phyloP scores from a whole-genome alignment of 1,139 yeast genomes.

The Debaryomyces subglobosus region DNA sequence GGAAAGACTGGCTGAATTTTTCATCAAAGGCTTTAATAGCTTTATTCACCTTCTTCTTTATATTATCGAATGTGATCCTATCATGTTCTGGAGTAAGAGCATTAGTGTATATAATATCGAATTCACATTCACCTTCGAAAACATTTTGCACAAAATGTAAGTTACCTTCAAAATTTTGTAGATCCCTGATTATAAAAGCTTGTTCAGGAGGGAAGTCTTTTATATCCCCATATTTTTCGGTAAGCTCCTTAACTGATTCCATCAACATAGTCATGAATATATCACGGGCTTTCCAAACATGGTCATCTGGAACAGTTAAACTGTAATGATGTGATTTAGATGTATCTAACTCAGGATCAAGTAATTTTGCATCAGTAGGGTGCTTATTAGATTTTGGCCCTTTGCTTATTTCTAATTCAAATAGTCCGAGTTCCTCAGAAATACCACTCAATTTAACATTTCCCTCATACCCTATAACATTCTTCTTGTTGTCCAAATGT shows the following conservation, averaged over 20 bases:
- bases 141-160: slow-evolving; percentile 78
- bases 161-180: slow-evolving; percentile 69
- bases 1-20: slow-evolving; percentile 60
- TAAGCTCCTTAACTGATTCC: slow-evolving; percentile 61
- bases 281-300: slow-evolving; percentile 81
- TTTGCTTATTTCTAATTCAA: slow-evolving; percentile 53
- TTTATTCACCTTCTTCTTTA: slow-evolving; percentile 41
- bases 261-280: slow-evolving; percentile 70
- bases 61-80: slow-evolving; percentile 43
- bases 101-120: slow-evolving; percentile 65
- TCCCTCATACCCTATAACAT: slow-evolving; percentile 35
- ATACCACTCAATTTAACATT: slow-evolving; percentile 52
- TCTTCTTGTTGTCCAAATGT: slow-evolving; percentile 31
- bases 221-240: slow-evolving; percentile 36
- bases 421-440: slow-evolving; percentile 58
- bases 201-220: slow-evolving; percentile 49
- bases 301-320: slow-evolving; percentile 69
- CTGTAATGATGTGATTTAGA: slow-evolving; percentile 65
- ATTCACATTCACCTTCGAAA: slow-evolving; percentile 75
- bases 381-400: slow-evolving; percentile 49
- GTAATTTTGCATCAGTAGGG: slow-evolving; percentile 32
- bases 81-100: slow-evolving; percentile 44
- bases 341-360: slow-evolving; percentile 52
- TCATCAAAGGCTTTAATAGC: slow-evolving; percentile 48
- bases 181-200: slow-evolving; percentile 59